phyloP scores from a whole-genome alignment of 202 grass and related monocot species.

The Dendrocalamus latiflorus region DNA sequence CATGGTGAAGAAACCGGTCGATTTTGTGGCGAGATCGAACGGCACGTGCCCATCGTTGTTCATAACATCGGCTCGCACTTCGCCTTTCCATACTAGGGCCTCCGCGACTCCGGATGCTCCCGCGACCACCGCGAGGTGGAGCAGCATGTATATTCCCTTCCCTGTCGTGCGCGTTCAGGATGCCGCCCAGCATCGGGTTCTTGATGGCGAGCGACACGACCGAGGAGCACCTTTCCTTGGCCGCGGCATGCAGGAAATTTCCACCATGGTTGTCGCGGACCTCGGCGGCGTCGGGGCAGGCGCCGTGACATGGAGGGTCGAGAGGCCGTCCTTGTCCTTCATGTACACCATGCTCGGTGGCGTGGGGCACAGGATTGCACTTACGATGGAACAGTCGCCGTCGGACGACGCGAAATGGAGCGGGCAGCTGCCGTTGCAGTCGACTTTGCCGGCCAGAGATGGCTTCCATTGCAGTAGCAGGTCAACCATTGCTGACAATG shows the following conservation, averaged over 20 bases:
- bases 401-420: too few species aligned
- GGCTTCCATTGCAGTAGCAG: too few species aligned
- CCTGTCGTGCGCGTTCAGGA: background rate
- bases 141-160: constrained; percentile 23
- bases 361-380: too few species aligned
- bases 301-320: too few species aligned
- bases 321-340: too few species aligned
- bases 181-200: background rate
- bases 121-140: constrained; percentile 1
- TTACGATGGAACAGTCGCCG: too few species aligned
- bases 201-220: background rate
- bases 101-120: background rate
- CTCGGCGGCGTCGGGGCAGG: background rate
- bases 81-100: background rate
- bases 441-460: too few species aligned
- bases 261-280: background rate
- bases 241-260: background rate
- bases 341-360: too few species aligned
- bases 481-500: too few species aligned
- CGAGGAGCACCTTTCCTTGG: background rate
- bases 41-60: background rate
- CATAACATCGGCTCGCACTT: background rate
- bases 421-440: too few species aligned
- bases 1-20: background rate
- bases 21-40: background rate